phyloP scores from a whole-genome alignment of 1,284 basidiomycete genomes.

The Apiotrichum mycotoxinovorans region DNA sequence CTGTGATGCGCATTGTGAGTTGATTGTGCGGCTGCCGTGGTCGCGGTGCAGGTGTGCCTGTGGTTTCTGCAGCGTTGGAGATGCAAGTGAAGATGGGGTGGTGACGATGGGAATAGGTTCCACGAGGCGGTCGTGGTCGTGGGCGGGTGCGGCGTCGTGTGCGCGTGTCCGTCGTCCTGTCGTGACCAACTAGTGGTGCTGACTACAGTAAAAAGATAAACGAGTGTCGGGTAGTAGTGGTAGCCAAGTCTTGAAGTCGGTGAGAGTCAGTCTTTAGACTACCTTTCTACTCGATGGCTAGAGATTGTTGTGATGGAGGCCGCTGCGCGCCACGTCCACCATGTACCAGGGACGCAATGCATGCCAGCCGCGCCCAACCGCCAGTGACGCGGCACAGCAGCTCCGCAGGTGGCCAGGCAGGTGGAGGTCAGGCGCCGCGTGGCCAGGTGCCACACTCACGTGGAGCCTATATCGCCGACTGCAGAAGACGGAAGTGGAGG shows the following conservation, averaged over 20 bases:
- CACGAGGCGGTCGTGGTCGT: too few relatives aligned
- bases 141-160: too few relatives aligned
- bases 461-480: too few relatives aligned
- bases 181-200: neutral
- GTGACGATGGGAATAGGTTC: too few relatives aligned
- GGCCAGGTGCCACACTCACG: too few relatives aligned
- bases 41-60: neutral
- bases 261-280: too few relatives aligned
- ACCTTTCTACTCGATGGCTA: too few relatives aligned
- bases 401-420: too few relatives aligned
- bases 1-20: neutral
- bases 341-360: neutral
- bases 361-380: conserved; percentile 4
- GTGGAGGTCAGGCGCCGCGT: conserved; percentile 3
- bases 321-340: neutral
- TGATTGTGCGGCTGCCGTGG: neutral
- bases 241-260: neutral
- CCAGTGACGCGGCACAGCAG: neutral
- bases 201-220: neutral
- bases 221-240: neutral
- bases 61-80: too few relatives aligned
- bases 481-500: too few relatives aligned
- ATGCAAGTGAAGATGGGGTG: too few relatives aligned
- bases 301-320: neutral
- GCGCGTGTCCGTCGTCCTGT: neutral